phyloP scores from a whole-genome alignment of 257 asterid species.

The Capsicum baccatum region DNA sequence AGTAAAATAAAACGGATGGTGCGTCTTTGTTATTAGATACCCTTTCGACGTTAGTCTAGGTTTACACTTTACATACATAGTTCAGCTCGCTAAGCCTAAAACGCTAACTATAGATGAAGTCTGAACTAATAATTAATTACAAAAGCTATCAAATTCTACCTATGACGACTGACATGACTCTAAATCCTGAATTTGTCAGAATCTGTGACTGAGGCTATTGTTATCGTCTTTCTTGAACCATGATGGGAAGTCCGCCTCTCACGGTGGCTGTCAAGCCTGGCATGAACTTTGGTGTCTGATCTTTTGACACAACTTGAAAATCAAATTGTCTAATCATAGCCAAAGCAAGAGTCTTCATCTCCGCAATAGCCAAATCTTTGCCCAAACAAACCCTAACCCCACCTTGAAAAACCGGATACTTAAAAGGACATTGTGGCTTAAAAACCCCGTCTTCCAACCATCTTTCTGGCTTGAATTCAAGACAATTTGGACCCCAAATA shows the following conservation, averaged over 20 bases:
- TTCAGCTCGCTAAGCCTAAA: conserved; percentile 3
- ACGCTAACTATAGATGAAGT: not conserved
- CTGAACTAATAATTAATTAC: not conserved
- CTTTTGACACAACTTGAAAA: conserved; percentile 27
- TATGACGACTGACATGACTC: too few species aligned
- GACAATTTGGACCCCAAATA: conserved; percentile 52
- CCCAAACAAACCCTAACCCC: conserved; percentile 55
- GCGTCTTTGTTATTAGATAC: not conserved
- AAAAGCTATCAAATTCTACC: not conserved
- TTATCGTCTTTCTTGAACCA: conserved; percentile 40
- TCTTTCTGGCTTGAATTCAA: conserved; percentile 49
- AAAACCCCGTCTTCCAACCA: conserved; percentile 48
- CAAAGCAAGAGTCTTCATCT: conserved; percentile 61
- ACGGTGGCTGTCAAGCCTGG: conserved; percentile 61
- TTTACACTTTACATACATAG: not conserved
- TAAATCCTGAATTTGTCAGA: not conserved
- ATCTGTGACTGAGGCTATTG: not conserved
- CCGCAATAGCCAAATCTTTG: conserved; percentile 49
- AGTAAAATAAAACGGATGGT: too few species aligned
- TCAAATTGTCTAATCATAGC: conserved; percentile 53
- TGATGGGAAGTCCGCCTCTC: conserved; percentile 54
- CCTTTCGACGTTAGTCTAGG: not conserved
- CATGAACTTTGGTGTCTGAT: conserved; percentile 40
- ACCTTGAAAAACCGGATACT: conserved; percentile 58
- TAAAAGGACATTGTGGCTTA: conserved; percentile 47